A percentile compares a stretch with the other conserved stretches of the same genome.
Evolutionary conservation across 495 filamentous ascomycete species (phyloP).

Genomic region (Daldinia concentrica): DNA sequence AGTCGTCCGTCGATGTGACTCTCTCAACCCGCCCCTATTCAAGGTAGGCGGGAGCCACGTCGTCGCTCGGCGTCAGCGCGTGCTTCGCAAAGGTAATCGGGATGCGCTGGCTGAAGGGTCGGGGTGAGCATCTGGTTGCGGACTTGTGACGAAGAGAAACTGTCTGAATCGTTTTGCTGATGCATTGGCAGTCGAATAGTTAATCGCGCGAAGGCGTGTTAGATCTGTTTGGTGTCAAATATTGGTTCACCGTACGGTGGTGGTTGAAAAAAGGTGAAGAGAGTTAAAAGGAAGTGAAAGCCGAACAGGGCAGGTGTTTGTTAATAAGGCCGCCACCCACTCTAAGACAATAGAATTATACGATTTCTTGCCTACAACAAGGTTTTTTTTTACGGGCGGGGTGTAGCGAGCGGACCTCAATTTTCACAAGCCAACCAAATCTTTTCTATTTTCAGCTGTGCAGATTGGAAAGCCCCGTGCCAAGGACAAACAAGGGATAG

Average conservation of each 20-base stretch:
- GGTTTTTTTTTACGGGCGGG: slow-evolving; percentile 15
- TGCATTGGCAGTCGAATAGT: slow-evolving; percentile 54
- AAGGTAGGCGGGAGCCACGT: slow-evolving; percentile 56
- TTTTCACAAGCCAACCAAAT: slow-evolving; percentile 21
- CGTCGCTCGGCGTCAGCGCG: slow-evolving; percentile 61
- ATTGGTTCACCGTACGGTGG: slow-evolving; percentile 45
- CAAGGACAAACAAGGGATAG: neutral
- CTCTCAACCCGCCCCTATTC: slow-evolving; percentile 48
- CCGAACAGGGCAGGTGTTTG: neutral
- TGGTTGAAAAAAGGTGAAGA: slow-evolving; percentile 37
- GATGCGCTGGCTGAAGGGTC: slow-evolving; percentile 52
- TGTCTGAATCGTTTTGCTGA: slow-evolving; percentile 52
- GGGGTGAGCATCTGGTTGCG: slow-evolving; percentile 60
- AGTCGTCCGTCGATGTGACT: slow-evolving; percentile 21
- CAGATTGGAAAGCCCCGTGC: slow-evolving; percentile 18
- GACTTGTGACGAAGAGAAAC: slow-evolving; percentile 56
- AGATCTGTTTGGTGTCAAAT: slow-evolving; percentile 16
- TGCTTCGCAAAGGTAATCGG: slow-evolving; percentile 51
- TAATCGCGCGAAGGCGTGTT: slow-evolving; percentile 21
- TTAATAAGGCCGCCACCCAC: slow-evolving; percentile 7
- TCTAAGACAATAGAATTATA: slow-evolving; percentile 8
- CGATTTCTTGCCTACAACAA: slow-evolving; percentile 12
- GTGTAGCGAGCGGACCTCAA: slow-evolving; percentile 29
- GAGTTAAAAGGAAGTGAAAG: slow-evolving; percentile 21
- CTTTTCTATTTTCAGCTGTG: slow-evolving; percentile 29